Evolutionary conservation across 2,329 filamentous ascomycete species (phyloP).

Genomic region (Diplodia mutila): DNA sequence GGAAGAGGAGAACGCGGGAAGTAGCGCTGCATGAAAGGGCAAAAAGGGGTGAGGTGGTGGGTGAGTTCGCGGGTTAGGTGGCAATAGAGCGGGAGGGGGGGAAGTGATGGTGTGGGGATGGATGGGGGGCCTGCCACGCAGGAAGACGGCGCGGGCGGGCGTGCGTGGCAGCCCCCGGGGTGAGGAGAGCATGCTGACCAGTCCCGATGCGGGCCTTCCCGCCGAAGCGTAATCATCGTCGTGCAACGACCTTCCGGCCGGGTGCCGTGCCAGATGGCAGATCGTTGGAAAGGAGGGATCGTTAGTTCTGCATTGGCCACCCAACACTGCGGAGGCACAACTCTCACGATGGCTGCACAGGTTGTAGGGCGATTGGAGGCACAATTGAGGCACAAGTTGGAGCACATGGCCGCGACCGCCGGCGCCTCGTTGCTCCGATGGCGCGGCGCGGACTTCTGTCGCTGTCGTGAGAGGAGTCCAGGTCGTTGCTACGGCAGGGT

Average conservation of each 20-base stretch:
- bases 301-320: neutral
- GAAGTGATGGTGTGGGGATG: no score
- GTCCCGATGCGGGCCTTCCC: neutral
- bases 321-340: neutral
- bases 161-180: neutral
- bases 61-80: no score
- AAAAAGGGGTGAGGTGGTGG: neutral
- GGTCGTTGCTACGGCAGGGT: neutral
- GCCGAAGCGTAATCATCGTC: neutral
- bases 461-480: neutral
- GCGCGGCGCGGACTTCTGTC: neutral
- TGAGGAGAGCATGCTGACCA: neutral
- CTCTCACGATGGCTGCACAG: conserved; percentile 9
- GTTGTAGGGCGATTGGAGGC: neutral
- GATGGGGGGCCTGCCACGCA: no score
- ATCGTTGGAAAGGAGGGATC: no score
- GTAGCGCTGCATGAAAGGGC: neutral
- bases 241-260: neutral
- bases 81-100: neutral
- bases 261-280: neutral
- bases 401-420: no score
- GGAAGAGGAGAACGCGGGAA: neutral
- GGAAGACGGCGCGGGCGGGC: neutral
- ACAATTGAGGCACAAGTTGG: neutral
- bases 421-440: no score